Percentiles rank a stretch among this genome's conserved stretches.
phyloP scores from a whole-genome alignment of 345 rosid genomes.

The Aquilaria malaccensis region DNA sequence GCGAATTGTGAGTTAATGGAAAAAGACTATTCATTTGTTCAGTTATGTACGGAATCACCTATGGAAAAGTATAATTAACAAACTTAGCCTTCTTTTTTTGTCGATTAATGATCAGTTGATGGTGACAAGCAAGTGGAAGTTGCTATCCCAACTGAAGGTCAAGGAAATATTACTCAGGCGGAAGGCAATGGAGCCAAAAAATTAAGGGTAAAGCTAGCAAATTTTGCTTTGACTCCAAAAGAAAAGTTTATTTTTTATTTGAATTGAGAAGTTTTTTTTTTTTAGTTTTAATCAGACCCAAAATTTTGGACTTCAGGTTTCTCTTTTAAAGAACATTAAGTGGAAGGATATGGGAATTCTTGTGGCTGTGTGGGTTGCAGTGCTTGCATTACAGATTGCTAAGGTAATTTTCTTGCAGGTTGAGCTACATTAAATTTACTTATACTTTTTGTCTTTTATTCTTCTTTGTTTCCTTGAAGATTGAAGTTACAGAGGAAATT shows the following conservation, averaged over 20 bases:
- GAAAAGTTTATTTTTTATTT: neutral
- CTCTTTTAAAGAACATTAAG: slow-evolving; percentile 29
- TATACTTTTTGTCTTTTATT: neutral
- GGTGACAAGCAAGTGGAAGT: slow-evolving; percentile 19
- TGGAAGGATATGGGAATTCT: slow-evolving; percentile 47
- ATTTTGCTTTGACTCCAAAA: neutral
- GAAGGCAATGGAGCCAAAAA: slow-evolving; percentile 7
- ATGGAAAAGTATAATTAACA: neutral
- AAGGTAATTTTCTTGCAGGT: slow-evolving; percentile 22
- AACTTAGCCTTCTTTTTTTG: too few relatives aligned
- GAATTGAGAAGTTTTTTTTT: neutral
- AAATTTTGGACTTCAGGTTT: slow-evolving; percentile 20
- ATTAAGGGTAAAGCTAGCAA: slow-evolving; percentile 16
- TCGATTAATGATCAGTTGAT: slow-evolving; percentile 11
- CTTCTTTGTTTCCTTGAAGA: neutral
- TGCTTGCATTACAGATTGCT: slow-evolving; percentile 32
- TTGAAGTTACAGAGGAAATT: neutral
- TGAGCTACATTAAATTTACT: neutral
- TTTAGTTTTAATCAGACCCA: neutral
- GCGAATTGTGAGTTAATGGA: slow-evolving; percentile 18
- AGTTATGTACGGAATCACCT: too few relatives aligned
- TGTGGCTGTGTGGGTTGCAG: slow-evolving; percentile 28
- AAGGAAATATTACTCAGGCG: slow-evolving; percentile 3
- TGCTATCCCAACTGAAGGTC: slow-evolving; percentile 16
- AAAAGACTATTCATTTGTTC: neutral